Evolutionary conservation across 257 asterid genomes (phyloP).

Genomic region (Perilla frutescens): DNA sequence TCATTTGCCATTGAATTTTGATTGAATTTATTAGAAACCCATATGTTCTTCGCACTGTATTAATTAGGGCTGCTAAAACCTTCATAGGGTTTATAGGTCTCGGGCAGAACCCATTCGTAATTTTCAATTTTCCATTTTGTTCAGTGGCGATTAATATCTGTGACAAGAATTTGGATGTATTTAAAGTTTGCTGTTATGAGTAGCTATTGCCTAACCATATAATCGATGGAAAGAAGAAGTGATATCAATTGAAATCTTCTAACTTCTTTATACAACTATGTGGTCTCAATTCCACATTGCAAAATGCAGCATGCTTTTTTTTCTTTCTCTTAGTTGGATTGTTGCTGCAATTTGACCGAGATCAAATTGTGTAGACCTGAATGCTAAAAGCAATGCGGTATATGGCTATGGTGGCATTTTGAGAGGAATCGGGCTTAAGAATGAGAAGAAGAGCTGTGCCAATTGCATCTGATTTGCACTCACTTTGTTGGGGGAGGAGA

Average conservation of each 20-base stretch:
- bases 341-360: background rate
- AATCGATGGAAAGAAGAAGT: background rate
- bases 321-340: background rate
- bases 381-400: conserved; percentile 19
- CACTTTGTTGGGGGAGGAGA: conserved; percentile 31
- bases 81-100: background rate
- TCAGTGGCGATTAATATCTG: background rate
- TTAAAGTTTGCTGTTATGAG: background rate
- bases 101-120: background rate
- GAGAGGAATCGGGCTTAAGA: conserved; percentile 10
- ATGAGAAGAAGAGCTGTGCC: conserved; percentile 38
- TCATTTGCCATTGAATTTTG: background rate
- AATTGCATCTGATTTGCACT: conserved; percentile 36
- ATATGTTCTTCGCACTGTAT: background rate
- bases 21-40: background rate
- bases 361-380: conserved; percentile 21
- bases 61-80: conserved; percentile 11
- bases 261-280: background rate
- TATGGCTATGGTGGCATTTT: conserved; percentile 15
- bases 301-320: conserved; percentile 1
- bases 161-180: conserved; percentile 19
- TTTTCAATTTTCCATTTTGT: conserved; percentile 7
- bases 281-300: conserved; percentile 2
- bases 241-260: background rate
- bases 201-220: background rate